Conservation (phyloP, 345 rosid species). For the rapeseed (Brassica napus) region Da-Ae NC_063446.1:50948501-50949000, state of each 20-base stretch:
- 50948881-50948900: background rate
- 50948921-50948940: background rate
- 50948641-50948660: no score
- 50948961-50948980: background rate
- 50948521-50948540: no score
- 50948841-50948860: conserved; percentile 22
- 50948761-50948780: conserved; percentile 28
- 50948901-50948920: background rate
- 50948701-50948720: no score
- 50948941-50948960: conserved; percentile 11
- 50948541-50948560: no score
- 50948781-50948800: conserved; percentile 37
- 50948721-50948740: no score
- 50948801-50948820: conserved; percentile 29
- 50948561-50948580: no score
- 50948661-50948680: no score
- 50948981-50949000: conserved; percentile 19
- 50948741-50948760: background rate
- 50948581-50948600: no score
- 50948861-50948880: background rate
- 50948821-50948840: conserved; percentile 22
- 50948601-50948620: no score
- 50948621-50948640: no score
- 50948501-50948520: no score
- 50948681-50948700: no score